Evolutionary conservation across 202 grass and related monocot species (phyloP), one percentile per base, ranked within the genome.

Genomic region (Panicum virgatum): DNA sequence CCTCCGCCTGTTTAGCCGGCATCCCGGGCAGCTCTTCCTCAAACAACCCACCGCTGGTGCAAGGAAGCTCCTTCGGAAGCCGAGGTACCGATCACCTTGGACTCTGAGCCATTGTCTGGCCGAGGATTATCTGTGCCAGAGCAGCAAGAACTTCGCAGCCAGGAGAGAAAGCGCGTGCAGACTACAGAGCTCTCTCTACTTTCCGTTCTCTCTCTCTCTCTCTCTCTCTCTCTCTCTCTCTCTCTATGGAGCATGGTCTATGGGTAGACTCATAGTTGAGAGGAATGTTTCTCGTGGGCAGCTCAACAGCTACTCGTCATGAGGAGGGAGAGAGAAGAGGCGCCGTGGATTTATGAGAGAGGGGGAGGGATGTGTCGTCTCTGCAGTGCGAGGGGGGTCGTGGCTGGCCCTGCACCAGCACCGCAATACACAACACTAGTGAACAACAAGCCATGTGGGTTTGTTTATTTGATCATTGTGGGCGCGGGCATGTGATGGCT

Each of bases 401-500:
- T 50, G 42, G 44, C 60, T 79, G 60, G 60, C 48, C 76, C 76
- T 66, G 40, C 59, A 44, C 60, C 66, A 75, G 51, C 51, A n/a
- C 20, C 7, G 51, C 61, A 32, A 67, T 77, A 46, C 39, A 62
- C 39, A 62, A 46, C 20, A n/a, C 50, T 29, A 30, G 23, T 76
- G 39, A 45, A 40, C n/a, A n/a, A n/a, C 74, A 62, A 25, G 60
- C 39, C 78, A 76, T 81, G 77, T 86, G 70, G 84, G 70, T 46
- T 34, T 34, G 32, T 34, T n/a, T n/a, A n/a, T n/a, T 34, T 61
- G 69, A 50, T 76, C 60, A 76, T 68, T 48, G 76, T 61, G 76
- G 42, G 60, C 60, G 67, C 74, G 84, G 51, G 61, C 84, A 81
- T 81, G 70, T 76, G 84, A 69, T 81, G 84, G 58, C 9, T 86